Percentiles rank a stretch among this genome's conserved stretches.
These are phyloP conservation scores for Cinnamomum micranthum DNA, from an alignment of 164 flowering plant genomes.

Conservation along the genomic window DNA sequence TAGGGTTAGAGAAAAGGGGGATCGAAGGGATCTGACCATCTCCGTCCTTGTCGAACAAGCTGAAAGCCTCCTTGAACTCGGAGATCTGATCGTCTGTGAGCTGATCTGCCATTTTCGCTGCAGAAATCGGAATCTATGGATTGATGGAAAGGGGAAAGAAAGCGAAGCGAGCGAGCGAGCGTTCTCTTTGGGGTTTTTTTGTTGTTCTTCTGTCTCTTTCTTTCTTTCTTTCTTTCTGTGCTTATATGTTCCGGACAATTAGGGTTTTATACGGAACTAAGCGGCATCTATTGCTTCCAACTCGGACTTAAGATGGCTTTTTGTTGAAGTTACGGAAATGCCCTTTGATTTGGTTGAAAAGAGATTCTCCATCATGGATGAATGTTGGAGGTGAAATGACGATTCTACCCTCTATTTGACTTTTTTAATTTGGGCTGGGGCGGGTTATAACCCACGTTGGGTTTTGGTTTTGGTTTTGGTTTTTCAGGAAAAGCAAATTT, in stretches of 20 bases:
- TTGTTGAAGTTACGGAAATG: not conserved
- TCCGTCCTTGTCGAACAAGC: slow-evolving; percentile 14
- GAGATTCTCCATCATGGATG: too few species aligned
- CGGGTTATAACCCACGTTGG: too few species aligned
- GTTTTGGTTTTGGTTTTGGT: too few species aligned
- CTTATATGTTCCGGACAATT: not conserved
- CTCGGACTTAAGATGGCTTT: not conserved
- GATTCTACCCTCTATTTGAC: too few species aligned
- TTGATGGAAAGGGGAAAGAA: not conserved
- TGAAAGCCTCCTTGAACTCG: slow-evolving; percentile 13
- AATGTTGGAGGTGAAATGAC: too few species aligned
- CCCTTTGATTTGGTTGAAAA: not conserved
- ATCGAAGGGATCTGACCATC: slow-evolving; percentile 9
- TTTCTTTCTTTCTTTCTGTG: too few species aligned
- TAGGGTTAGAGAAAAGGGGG: not conserved
- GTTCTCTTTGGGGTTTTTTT: not conserved
- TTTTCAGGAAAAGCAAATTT: too few species aligned
- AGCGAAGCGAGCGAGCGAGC: not conserved
- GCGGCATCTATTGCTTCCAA: not conserved
- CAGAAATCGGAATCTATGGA: not conserved
- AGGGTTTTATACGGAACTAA: slow-evolving; percentile 1
- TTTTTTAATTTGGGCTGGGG: too few species aligned
- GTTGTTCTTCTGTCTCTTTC: too few species aligned
- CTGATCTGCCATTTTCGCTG: slow-evolving; percentile 8
- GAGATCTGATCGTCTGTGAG: slow-evolving; percentile 13